Evolutionary conservation across 129 eudicot species (phyloP).

Genomic region (Centrapalus pauciflorus): DNA sequence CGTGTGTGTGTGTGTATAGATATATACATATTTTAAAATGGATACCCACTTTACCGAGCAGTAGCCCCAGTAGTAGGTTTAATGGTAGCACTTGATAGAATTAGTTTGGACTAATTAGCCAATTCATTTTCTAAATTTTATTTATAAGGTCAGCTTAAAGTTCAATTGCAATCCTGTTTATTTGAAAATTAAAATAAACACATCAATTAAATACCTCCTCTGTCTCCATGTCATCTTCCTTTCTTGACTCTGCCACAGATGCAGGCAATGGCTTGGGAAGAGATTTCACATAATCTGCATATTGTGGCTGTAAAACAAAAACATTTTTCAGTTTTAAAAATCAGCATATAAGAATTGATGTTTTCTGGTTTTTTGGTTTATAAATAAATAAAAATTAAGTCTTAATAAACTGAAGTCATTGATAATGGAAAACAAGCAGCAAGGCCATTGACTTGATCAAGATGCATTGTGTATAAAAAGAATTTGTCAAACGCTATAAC

Average conservation of each 20-base stretch:
- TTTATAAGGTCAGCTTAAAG: too few relatives aligned
- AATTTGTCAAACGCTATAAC: too few relatives aligned
- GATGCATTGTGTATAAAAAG: neutral
- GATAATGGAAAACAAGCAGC: neutral
- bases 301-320: constrained; percentile 39
- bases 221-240: constrained; percentile 38
- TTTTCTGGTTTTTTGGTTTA: neutral
- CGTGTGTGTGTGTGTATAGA: neutral
- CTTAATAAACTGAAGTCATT: neutral
- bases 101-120: too few relatives aligned
- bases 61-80: too few relatives aligned
- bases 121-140: too few relatives aligned
- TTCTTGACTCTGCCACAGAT: constrained; percentile 26
- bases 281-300: constrained; percentile 39
- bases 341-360: neutral
- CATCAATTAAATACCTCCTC: constrained; percentile 50
- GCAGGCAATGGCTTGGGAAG: constrained; percentile 78
- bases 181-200: neutral
- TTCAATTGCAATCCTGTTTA: too few relatives aligned
- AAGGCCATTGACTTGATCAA: neutral
- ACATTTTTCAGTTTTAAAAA: neutral
- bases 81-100: too few relatives aligned
- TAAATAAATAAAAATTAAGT: neutral
- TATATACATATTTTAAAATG: neutral
- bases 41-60: too few relatives aligned